phyloP scores from a whole-genome alignment of 2,329 filamentous ascomycete species.

The Tolypocladium nubicola region DNA sequence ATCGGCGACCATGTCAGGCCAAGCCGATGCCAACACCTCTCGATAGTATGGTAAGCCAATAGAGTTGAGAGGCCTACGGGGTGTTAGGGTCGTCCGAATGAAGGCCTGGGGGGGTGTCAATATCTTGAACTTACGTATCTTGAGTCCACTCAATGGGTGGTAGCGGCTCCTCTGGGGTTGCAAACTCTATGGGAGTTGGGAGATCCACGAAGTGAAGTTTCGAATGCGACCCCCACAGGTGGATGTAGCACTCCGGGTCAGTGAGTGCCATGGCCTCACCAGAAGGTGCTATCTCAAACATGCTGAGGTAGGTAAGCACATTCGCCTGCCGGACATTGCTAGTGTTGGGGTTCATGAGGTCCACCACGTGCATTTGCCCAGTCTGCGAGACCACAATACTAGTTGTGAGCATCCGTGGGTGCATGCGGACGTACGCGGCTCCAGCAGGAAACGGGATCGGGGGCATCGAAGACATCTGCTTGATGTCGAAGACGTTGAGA shows the following conservation, averaged over 20 bases:
- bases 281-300: slow-evolving; percentile 78
- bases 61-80: slow-evolving; percentile 60
- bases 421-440: slow-evolving; percentile 91
- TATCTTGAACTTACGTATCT: slow-evolving; percentile 48
- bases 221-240: slow-evolving; percentile 78
- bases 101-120: too few species aligned
- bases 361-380: slow-evolving; percentile 90
- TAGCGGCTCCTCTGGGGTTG: slow-evolving; percentile 50
- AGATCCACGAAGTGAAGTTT: slow-evolving; percentile 84
- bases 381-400: slow-evolving; percentile 87
- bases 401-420: slow-evolving; percentile 89
- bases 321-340: slow-evolving; percentile 79
- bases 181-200: slow-evolving; percentile 66
- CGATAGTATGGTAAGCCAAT: slow-evolving; percentile 92
- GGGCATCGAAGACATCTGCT: slow-evolving; percentile 76
- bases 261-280: slow-evolving; percentile 76
- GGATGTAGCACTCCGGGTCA: slow-evolving; percentile 67
- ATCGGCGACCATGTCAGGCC: slow-evolving; percentile 80
- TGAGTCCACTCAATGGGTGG: slow-evolving; percentile 56
- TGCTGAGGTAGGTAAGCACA: slow-evolving; percentile 61
- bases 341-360: slow-evolving; percentile 86
- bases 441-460: slow-evolving; percentile 89
- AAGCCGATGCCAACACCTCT: slow-evolving; percentile 76
- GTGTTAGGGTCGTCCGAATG: slow-evolving; percentile 4
- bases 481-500: slow-evolving; percentile 91